Evolutionary conservation across 2,329 filamentous ascomycete species (phyloP), one percentile per base, ranked within the genome.

Genomic region (Onygenales sp.): DNA sequence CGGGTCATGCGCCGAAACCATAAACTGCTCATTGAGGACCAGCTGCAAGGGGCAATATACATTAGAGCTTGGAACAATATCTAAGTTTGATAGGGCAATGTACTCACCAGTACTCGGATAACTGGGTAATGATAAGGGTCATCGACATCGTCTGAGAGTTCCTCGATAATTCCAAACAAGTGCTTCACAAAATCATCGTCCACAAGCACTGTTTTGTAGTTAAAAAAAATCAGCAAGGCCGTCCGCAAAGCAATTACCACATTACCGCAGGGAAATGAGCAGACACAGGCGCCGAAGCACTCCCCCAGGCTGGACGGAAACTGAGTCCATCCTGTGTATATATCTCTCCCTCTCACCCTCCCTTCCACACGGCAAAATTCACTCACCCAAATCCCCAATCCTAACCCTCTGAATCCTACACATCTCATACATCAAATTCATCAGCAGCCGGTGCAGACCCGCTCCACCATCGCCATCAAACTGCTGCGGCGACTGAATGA

Each of bases 11-110:
- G 79, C 75, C 31, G 78, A 80, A 52, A 97, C 84, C 87, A 98
- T 95, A 70, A 96, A 98, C 70, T 98, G 93, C 70, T 98, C 93
- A 70, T 98, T 98, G 59, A 98, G 74, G 32, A 97, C 91, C 62
- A 98, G 81, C 88, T 95, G 49, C 13, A 32, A 43, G 48, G 14
- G 36, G 11, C 6, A 6, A 17, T 31, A 13, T 39, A 14, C 21
- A 21, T 48, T 32, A 49, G 14, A n/a, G 32, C 10, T 37, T 11
- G 10, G n/a, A 49, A 31, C 11, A 32, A 10, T 6, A 17, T 32
- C 13, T 4, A 17, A 13, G 6, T 2, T n/a, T 40, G 21, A 42
- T 6, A n/a, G 2, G 10, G 75, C 83, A 39, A 17, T 9, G 36
- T 40, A 34, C 84, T 67, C 72, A 95, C 90, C 72, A 98, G 70